Base-by-base conservation (phyloP, 2,329 filamentous ascomycete species). In the Fusarium sp. region DNA sequence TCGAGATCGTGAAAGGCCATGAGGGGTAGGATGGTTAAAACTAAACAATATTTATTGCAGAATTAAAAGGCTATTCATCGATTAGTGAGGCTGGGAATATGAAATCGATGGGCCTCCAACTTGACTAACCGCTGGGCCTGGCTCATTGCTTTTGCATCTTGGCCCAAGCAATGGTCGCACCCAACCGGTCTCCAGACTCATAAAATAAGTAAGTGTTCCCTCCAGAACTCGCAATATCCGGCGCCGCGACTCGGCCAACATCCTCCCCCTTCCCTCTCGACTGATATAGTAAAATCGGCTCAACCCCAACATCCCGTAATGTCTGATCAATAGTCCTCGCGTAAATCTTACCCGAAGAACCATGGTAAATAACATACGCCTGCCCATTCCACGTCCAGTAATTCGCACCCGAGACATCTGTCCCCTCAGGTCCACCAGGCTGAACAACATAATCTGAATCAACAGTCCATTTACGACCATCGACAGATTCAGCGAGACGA, bases 401-500 rank as follows among this genome's bases (percentile, higher is more conserved):
- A 14, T 71, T 73, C 1, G 52, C 66, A 5, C 71, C 71, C 4
- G 71, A 74, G 1, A 71, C 31, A 11, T 74, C 57, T 1, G 24
- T 38, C 3, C 66, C 70, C 31, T 74, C 71, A 5, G 60, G 42
- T 1, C 31, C 22, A 1, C 66, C 66, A 4, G 57, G 54, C 4
- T 44, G 42, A 3, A 74, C 55, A 4, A 74, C 57, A 7, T 74
- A 74, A 1, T 74, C 47, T 6, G 70, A 59, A 5, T 61, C 66
- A 4, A 74, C 70, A 17, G 36, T 56, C 77, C 77, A 79, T 7
- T 54, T 54, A 8, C 63, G 64, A 11, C 77, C 77, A 17, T 79
- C 77, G 0, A 28, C 20, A 6, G 77, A 79, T 61, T 79, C 77
- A 5, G 77, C 77, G 5, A 78, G 69, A 6, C 77, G 65, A 6